Evolutionary conservation across 192 early-diverging fungal genomes (phyloP).

Genomic region (Coemansia interrupta): DNA sequence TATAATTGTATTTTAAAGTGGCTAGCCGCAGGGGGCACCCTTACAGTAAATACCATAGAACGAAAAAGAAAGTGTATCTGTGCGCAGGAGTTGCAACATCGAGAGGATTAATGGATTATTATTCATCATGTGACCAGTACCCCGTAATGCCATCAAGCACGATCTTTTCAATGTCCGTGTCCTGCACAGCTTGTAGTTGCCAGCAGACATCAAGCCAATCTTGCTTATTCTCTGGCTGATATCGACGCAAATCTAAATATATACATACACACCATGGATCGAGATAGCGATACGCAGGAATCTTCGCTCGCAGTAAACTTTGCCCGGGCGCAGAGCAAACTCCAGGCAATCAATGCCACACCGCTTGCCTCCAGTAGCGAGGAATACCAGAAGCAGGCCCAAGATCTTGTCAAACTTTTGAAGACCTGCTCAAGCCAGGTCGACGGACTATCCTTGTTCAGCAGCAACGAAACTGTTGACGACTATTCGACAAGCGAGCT

Average conservation of each 20-base stretch:
- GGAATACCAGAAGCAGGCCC: conserved; percentile 36
- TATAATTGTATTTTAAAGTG: background rate
- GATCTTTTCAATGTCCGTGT: background rate
- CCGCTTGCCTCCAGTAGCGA: conserved; percentile 28
- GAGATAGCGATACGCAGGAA: background rate
- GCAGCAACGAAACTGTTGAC: conserved; percentile 81
- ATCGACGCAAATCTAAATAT: background rate
- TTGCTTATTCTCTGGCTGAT: background rate
- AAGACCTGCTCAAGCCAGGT: conserved; percentile 23
- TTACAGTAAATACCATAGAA: background rate
- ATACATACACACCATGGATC: background rate
- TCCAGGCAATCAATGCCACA: conserved; percentile 21
- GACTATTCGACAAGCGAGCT: conserved; percentile 84
- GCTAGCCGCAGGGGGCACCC: conserved; percentile 1
- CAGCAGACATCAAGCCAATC: background rate
- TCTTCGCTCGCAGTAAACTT: conserved; percentile 29
- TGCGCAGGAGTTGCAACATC: too few relatives aligned
- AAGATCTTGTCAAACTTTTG: conserved; percentile 19
- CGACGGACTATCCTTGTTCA: conserved; percentile 68
- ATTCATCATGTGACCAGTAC: conserved; percentile 8
- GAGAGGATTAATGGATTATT: background rate
- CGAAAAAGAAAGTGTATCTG: background rate
- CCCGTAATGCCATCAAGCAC: conserved; percentile 4
- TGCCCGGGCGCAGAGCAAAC: conserved; percentile 40
- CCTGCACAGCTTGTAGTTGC: background rate